These are phyloP conservation scores for Pyrus hybrid DNA, from an alignment of 331 rosid species.

Conservation along the genomic window DNA sequence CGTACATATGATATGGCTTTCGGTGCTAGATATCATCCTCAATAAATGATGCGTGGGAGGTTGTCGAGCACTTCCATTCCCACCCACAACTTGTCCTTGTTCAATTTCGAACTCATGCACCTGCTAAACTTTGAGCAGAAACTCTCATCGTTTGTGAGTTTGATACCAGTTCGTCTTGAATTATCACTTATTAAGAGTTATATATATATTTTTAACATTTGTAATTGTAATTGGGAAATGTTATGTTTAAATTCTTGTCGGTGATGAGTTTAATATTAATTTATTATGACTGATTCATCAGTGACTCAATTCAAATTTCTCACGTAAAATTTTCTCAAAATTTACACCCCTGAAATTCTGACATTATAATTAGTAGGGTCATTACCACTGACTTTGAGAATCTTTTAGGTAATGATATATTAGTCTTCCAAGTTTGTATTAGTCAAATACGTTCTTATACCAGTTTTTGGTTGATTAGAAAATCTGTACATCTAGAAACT, in stretches of 20 bases:
- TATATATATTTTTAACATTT: not conserved
- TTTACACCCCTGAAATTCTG: not conserved
- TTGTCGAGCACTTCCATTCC: not conserved
- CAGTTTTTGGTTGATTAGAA: not conserved
- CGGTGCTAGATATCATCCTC: not conserved
- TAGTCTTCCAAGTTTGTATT: not conserved
- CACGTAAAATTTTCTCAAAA: too few species aligned
- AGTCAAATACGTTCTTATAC: not conserved
- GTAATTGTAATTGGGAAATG: too few species aligned
- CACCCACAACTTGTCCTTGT: not conserved
- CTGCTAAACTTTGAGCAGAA: not conserved
- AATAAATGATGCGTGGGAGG: not conserved
- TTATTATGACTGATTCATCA: too few species aligned
- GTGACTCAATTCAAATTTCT: too few species aligned
- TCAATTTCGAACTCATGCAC: not conserved
- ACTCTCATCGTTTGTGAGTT: not conserved
- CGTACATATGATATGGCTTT: not conserved
- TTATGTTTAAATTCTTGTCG: too few species aligned
- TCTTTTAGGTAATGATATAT: not conserved
- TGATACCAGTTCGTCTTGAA: not conserved
- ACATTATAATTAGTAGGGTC: not conserved
- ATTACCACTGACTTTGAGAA: not conserved
- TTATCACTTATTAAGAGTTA: not conserved
- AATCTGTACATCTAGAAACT: not conserved
- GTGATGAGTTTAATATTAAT: too few species aligned